Conservation (phyloP, 75 land plant genomes). For the Cryptomeria japonica region DNA sequence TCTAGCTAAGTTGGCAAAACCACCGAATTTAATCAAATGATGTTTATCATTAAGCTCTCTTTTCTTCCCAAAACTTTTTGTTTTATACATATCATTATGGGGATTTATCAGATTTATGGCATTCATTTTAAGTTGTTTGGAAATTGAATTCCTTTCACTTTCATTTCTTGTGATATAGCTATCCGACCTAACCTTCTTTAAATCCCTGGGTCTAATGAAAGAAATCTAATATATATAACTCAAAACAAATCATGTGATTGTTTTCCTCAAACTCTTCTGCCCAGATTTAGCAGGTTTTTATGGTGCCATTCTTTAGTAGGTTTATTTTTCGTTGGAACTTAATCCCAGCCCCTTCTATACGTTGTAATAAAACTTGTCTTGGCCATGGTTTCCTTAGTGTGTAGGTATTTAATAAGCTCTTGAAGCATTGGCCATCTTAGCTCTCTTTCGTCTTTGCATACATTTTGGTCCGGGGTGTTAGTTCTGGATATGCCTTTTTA, state of each 20-base stretch:
- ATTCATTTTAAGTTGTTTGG: neutral
- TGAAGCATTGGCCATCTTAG: neutral
- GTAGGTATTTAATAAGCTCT: neutral
- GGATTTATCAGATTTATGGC: neutral
- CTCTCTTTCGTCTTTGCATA: neutral
- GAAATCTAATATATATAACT: neutral
- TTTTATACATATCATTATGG: neutral
- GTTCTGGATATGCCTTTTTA: neutral
- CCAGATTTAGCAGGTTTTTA: neutral
- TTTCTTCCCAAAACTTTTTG: neutral
- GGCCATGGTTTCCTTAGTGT: neutral
- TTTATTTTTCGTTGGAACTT: neutral
- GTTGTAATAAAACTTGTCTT: neutral
- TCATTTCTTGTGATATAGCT: neutral
- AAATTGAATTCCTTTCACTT: neutral
- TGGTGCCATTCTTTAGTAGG: neutral
- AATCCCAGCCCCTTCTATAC: neutral
- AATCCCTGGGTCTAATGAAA: neutral
- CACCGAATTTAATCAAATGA: neutral
- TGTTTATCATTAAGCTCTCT: neutral
- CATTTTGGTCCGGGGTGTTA: neutral
- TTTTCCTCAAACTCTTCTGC: neutral
- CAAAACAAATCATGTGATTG: neutral
- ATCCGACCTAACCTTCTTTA: neutral
- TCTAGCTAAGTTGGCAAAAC: neutral